Evolutionary conservation across 495 filamentous ascomycete species (phyloP), one percentile per base, ranked within the genome.

Genomic region (Glutinoglossum americanum): DNA sequence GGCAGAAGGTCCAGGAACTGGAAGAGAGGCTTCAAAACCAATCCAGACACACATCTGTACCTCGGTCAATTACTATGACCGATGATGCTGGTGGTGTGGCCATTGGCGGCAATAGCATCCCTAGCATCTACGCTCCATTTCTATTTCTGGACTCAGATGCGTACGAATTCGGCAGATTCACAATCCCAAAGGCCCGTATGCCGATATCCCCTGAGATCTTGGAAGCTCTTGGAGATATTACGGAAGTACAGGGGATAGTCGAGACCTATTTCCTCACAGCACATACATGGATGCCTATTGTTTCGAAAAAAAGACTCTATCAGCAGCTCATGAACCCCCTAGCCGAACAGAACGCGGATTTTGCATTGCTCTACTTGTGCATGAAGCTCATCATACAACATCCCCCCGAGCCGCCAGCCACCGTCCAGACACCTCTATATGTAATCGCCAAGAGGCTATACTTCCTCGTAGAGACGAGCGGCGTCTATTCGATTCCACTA

Each of bases 261-360:
- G 32, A 45, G 25, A 54, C 32, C n/a, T 67, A 63, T 58, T 68
- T 67, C 53, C 25, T 37, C 4, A 59, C 61, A 37, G 61, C 65
- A 30, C 65, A 67, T 59, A 58, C 32, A 33, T 75, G 74, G 75
- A 71, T 78, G 67, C 75, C 74, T 17, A 69, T 77, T 49, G 62
- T 78, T 27, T 76, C 74, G 0, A 68, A 68, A 54, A 76, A 73
- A 59, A 66, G 72, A 3, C 67, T 76, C 55, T 59, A 56, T 33
- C 62, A 58, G 49, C 63, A 64, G n/a, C 58, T 72, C 17, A 60
- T 61, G 4, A 68, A 69, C 33, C 66, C 70, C 8, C 54, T 71
- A 3, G 68, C 68, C 62, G 70, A 74, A 48, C 68, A 65, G 27
- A 70, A 72, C 8, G 64, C 74, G 0, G 74, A 79, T 53, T 59